These are phyloP conservation scores for Ophiostoma quercus DNA, from an alignment of 2,329 filamentous ascomycete species.

Conservation along the genomic window DNA sequence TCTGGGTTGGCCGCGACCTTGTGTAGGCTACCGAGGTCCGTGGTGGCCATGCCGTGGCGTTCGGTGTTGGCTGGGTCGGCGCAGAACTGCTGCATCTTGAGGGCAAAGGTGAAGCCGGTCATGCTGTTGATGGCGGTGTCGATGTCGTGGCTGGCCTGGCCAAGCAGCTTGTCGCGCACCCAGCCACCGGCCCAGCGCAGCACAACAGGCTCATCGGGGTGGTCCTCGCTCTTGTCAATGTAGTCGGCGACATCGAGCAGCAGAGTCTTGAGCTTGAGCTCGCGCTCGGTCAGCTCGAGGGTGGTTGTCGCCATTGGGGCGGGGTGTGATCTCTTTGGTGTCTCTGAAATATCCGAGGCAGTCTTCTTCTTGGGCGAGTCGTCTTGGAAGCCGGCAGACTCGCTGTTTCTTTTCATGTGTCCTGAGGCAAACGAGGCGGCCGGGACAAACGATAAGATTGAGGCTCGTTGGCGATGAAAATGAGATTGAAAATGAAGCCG, in stretches of 20 bases:
- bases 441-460: neutral
- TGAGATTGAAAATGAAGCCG: neutral
- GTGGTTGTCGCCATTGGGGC: conserved; percentile 21
- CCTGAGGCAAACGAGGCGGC: neutral
- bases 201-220: conserved; percentile 47
- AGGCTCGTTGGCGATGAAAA: neutral
- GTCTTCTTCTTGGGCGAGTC: neutral
- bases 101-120: conserved; percentile 73
- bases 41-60: conserved; percentile 54
- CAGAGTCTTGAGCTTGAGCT: conserved; percentile 66
- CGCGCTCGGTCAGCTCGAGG: conserved; percentile 59
- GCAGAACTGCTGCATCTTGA: conserved; percentile 63
- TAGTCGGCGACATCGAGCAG: conserved; percentile 75
- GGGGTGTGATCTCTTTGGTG: neutral
- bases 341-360: neutral
- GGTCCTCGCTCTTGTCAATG: conserved; percentile 45
- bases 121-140: conserved; percentile 81
- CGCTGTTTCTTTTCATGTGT: conserved; percentile 28
- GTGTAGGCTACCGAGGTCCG: conserved; percentile 69
- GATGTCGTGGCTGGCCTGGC: conserved; percentile 69
- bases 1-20: conserved; percentile 90
- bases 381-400: conserved; percentile 10
- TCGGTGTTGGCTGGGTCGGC: conserved; percentile 53
- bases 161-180: conserved; percentile 79
- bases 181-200: conserved; percentile 80